Evolutionary conservation across 306 rosid genomes (phyloP).

Genomic region (Calophaca sinica): DNA sequence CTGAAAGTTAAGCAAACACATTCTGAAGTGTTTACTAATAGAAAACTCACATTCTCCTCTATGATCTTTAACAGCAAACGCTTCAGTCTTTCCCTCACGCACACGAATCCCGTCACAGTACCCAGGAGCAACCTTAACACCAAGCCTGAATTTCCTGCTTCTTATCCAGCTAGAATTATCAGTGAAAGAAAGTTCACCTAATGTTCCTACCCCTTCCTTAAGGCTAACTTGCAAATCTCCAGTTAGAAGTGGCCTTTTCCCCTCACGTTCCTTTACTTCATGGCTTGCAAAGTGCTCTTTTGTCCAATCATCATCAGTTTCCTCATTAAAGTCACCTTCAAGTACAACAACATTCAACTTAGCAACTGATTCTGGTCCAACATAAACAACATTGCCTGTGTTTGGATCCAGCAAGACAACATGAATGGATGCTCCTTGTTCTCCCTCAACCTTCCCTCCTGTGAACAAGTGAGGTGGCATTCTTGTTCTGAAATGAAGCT

Average conservation of each 20-base stretch:
- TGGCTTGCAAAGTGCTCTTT: constrained; percentile 69
- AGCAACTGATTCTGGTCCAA: constrained; percentile 70
- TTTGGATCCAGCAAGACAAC: constrained; percentile 63
- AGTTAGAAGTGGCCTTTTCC: constrained; percentile 83
- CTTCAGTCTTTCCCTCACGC: constrained; percentile 86
- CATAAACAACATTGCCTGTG: constrained; percentile 64
- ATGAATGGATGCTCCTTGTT: constrained; percentile 78
- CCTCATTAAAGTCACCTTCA: constrained; percentile 84
- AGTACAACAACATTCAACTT: constrained; percentile 79
- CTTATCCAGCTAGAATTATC: constrained; percentile 96
- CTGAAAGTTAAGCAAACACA: background rate
- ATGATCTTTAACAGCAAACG: constrained; percentile 88
- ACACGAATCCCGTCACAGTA: constrained; percentile 65
- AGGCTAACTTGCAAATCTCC: constrained; percentile 77
- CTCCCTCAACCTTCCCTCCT: constrained; percentile 90
- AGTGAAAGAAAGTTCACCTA: constrained; percentile 83
- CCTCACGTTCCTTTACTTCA: constrained; percentile 86
- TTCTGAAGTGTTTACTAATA: background rate
- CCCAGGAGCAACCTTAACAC: constrained; percentile 72
- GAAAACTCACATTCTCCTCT: constrained; percentile 89
- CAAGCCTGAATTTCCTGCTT: constrained; percentile 89
- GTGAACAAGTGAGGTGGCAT: constrained; percentile 93
- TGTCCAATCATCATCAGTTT: constrained; percentile 67
- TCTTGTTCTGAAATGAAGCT: constrained; percentile 77
- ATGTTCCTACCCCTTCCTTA: constrained; percentile 84